Conservation (phyloP, 139 green algal species). For the Haematococcus sp. region DNA sequence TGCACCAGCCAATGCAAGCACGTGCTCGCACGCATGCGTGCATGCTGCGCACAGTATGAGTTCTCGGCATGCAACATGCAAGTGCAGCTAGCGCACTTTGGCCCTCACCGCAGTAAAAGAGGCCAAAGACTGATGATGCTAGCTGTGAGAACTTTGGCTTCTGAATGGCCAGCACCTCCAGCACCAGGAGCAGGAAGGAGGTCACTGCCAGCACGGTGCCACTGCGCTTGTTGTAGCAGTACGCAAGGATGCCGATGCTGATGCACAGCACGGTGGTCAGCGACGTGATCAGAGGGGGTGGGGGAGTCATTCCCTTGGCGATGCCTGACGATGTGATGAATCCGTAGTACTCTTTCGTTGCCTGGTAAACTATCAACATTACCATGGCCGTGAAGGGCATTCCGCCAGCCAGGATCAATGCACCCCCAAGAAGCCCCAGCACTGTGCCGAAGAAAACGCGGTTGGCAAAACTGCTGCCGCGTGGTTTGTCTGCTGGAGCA, state of each 20-base stretch:
- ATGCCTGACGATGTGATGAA: slow-evolving; percentile 66
- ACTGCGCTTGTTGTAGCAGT: slow-evolving; percentile 33
- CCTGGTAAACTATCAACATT: slow-evolving; percentile 71
- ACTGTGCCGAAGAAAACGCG: slow-evolving; percentile 60
- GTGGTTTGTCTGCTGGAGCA: not conserved
- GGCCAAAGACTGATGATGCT: slow-evolving; percentile 79
- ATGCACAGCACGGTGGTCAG: slow-evolving; percentile 71
- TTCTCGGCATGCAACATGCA: not conserved
- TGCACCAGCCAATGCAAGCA: not conserved
- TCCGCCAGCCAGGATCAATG: slow-evolving; percentile 58
- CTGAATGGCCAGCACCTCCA: slow-evolving; percentile 64
- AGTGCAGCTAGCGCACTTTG: no score
- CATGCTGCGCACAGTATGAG: no score
- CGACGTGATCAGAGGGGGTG: slow-evolving; percentile 52
- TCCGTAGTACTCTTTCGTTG: slow-evolving; percentile 67
- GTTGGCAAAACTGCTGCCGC: slow-evolving; percentile 44
- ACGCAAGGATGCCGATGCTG: slow-evolving; percentile 55
- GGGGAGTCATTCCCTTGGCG: slow-evolving; percentile 61
- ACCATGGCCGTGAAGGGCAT: slow-evolving; percentile 47
- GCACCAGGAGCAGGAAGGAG: slow-evolving; percentile 74
- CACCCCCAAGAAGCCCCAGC: slow-evolving; percentile 53
- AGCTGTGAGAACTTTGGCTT: slow-evolving; percentile 84
- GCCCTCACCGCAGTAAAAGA: slow-evolving; percentile 89
- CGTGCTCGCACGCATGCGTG: no score
- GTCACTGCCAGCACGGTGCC: slow-evolving; percentile 65